phyloP scores from a whole-genome alignment of 2,329 filamentous ascomycete genomes.

The Albophoma yamanashiensis region DNA sequence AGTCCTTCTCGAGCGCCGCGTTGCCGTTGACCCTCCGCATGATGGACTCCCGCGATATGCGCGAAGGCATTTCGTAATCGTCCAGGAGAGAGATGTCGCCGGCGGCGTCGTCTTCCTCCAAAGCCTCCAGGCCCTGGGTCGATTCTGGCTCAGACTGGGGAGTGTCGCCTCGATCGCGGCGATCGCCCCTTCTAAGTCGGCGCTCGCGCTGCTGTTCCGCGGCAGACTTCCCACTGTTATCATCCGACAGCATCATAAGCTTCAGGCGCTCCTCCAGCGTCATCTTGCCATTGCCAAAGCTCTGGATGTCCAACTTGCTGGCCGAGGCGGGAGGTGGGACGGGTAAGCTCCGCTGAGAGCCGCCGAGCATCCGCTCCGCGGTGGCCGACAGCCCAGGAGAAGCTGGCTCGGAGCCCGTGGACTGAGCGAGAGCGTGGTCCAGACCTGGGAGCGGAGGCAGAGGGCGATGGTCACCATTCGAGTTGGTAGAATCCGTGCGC shows the following conservation, averaged over 20 bases:
- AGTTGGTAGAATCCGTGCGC: constrained; percentile 63
- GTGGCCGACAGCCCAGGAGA: constrained; percentile 57
- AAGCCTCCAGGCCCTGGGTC: constrained; percentile 20
- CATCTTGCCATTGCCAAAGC: constrained; percentile 65
- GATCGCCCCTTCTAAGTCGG: constrained; percentile 52
- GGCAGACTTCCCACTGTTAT: constrained; percentile 44
- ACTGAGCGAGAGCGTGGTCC: constrained; percentile 24
- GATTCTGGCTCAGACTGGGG: constrained; percentile 27
- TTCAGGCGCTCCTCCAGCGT: constrained; percentile 76
- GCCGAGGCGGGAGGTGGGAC: constrained; percentile 57
- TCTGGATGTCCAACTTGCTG: constrained; percentile 69
- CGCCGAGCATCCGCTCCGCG: constrained; percentile 55
- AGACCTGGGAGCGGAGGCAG: constrained; percentile 75
- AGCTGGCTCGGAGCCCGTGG: constrained; percentile 38
- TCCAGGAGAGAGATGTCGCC: constrained; percentile 49
- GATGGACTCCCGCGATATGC: constrained; percentile 90
- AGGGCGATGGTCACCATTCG: constrained; percentile 72
- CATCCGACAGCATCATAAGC: constrained; percentile 78
- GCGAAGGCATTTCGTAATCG: constrained; percentile 58
- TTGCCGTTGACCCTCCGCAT: constrained; percentile 72
- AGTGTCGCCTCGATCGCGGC: constrained; percentile 39
- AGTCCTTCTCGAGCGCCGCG: constrained; percentile 42
- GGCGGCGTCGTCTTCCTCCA: constrained; percentile 48
- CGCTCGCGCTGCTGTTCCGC: constrained; percentile 59
- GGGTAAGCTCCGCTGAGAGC: constrained; percentile 57